phyloP scores from a whole-genome alignment of 2,329 filamentous ascomycete genomes.

The Lachnum nothofagi region DNA sequence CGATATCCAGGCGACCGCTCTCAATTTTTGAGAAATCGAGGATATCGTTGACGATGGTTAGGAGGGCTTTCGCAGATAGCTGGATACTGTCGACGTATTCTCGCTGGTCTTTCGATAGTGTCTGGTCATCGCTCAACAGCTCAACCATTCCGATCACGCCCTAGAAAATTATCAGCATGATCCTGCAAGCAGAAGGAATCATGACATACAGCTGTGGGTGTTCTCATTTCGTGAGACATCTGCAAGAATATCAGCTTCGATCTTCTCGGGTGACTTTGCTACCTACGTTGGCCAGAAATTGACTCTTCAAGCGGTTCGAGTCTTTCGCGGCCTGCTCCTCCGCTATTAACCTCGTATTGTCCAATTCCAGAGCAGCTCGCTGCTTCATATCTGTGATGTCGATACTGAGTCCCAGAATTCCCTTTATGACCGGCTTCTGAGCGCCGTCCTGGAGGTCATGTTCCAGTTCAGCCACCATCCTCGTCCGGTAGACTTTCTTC shows the following conservation, averaged over 20 bases:
- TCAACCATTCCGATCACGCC: constrained; percentile 28
- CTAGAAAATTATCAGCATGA: constrained; percentile 8
- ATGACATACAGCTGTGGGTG: constrained; percentile 22
- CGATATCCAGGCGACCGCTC: too few relatives aligned
- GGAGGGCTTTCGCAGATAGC: too few relatives aligned
- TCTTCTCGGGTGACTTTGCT: background rate
- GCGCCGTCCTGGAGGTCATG: constrained; percentile 18
- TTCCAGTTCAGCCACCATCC: constrained; percentile 23
- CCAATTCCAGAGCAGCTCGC: constrained; percentile 19
- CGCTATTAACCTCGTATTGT: constrained; percentile 20
- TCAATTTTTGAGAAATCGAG: too few relatives aligned
- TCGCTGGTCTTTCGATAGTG: constrained; percentile 18
- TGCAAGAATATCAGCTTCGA: constrained; percentile 2
- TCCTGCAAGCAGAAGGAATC: background rate
- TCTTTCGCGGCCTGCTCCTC: constrained; percentile 27
- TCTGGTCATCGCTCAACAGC: constrained; percentile 22
- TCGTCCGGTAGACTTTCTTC: constrained; percentile 17
- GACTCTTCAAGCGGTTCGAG: constrained; percentile 25
- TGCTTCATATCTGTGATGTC: constrained; percentile 26
- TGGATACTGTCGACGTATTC: constrained; percentile 25
- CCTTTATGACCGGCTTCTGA: constrained; percentile 18
- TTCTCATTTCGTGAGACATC: constrained; percentile 29
- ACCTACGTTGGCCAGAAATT: constrained; percentile 26
- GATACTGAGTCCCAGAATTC: constrained; percentile 24
- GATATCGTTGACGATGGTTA: too few relatives aligned